These are phyloP conservation scores for Kodamaea kakaduensis DNA, from an alignment of 805 yeast species.

Conservation along the genomic window DNA sequence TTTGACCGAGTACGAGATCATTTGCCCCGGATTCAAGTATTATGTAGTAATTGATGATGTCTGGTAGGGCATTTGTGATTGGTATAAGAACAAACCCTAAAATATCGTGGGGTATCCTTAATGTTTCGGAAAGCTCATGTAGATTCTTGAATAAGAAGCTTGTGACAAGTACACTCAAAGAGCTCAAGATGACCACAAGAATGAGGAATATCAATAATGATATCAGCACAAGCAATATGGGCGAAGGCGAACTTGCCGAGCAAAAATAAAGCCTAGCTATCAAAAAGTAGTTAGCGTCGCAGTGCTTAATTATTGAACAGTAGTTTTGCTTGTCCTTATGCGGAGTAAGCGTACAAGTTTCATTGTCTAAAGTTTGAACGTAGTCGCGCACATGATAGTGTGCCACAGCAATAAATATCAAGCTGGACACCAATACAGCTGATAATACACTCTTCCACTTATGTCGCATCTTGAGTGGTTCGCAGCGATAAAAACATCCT, in stretches of 20 bases:
- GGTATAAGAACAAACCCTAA: constrained; percentile 35
- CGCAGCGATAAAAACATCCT: no score
- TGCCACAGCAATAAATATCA: no score
- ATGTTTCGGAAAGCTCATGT: constrained; percentile 21
- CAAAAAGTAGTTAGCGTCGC: constrained; percentile 23
- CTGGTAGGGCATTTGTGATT: constrained; percentile 35
- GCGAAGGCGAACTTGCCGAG: constrained; percentile 16
- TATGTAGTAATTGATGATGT: constrained; percentile 32
- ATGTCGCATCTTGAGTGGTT: no score
- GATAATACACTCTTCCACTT: no score
- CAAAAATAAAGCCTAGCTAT: constrained; percentile 31
- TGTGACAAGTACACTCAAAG: constrained; percentile 33
- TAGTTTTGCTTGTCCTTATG: constrained; percentile 2
- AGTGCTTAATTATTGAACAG: constrained; percentile 19
- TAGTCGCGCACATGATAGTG: no score
- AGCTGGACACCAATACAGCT: no score
- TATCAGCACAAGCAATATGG: constrained; percentile 9
- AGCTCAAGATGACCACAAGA: constrained; percentile 17
- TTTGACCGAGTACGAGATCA: constrained; percentile 36
- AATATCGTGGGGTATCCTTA: constrained; percentile 26
- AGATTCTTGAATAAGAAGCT: constrained; percentile 31
- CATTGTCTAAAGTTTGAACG: no score
- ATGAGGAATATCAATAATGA: constrained; percentile 10
- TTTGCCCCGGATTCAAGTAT: constrained; percentile 25
- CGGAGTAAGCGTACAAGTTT: no score